Evolutionary conservation across 2,329 filamentous ascomycete genomes (phyloP).

Genomic region (Phoma sp.): DNA sequence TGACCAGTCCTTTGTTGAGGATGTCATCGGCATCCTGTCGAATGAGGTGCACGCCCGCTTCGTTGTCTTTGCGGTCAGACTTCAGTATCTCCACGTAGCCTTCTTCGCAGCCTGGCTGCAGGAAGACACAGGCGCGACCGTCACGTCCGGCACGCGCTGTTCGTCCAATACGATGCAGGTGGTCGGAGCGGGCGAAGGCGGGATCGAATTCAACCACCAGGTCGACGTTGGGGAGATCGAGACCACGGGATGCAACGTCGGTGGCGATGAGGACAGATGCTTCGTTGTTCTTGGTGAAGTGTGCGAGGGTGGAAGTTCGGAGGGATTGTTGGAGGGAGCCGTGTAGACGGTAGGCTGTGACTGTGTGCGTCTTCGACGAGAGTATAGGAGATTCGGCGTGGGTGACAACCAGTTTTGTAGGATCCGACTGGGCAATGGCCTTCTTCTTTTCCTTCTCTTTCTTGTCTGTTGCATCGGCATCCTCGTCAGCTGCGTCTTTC

Average conservation of each 20-base stretch:
- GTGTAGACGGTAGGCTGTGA: slow-evolving; percentile 86
- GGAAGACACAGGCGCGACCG: slow-evolving; percentile 86
- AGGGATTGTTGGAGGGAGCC: slow-evolving; percentile 88
- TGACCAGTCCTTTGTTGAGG: slow-evolving; percentile 67
- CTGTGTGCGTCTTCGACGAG: slow-evolving; percentile 75
- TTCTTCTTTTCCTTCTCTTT: slow-evolving; percentile 33
- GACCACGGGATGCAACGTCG: slow-evolving; percentile 92
- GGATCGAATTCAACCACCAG: slow-evolving; percentile 96
- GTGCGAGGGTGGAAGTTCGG: slow-evolving; percentile 82
- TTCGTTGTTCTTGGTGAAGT: slow-evolving; percentile 75
- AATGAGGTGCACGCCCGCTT: slow-evolving; percentile 64
- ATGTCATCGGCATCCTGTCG: slow-evolving; percentile 70
- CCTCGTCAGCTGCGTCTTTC: slow-evolving; percentile 35
- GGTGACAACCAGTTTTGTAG: slow-evolving; percentile 57
- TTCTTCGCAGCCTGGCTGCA: slow-evolving; percentile 90
- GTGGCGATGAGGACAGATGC: slow-evolving; percentile 89
- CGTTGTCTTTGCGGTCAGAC: slow-evolving; percentile 68
- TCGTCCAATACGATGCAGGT: slow-evolving; percentile 91
- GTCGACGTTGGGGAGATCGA: slow-evolving; percentile 94
- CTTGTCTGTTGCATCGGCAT: slow-evolving; percentile 21
- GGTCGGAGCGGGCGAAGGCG: slow-evolving; percentile 90
- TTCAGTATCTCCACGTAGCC: slow-evolving; percentile 83
- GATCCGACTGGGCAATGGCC: slow-evolving; percentile 49
- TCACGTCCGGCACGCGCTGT: slow-evolving; percentile 91
- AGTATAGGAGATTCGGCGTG: slow-evolving; percentile 74